Conservation (phyloP, 345 rosid genomes). For the Excoecaria agallocha region DNA sequence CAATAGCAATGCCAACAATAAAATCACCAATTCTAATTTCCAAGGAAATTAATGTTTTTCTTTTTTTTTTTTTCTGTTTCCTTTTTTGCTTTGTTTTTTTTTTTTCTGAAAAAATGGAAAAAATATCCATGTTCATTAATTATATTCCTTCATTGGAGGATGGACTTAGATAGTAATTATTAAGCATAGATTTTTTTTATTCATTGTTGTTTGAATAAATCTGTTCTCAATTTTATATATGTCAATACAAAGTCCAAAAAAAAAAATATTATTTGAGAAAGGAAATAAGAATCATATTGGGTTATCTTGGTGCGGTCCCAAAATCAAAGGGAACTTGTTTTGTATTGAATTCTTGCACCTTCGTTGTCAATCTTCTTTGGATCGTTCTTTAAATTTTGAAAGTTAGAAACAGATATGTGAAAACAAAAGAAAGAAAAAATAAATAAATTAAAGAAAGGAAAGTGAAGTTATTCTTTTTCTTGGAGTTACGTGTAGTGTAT, state of each 20-base stretch:
- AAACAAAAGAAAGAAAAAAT: not conserved
- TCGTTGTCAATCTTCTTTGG: not conserved
- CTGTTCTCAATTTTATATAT: slow-evolving; percentile 2
- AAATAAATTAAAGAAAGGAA: not conserved
- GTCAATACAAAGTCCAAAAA: slow-evolving; percentile 16
- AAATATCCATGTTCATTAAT: slow-evolving; percentile 5
- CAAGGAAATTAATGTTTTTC: slow-evolving; percentile 23
- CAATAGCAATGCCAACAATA: slow-evolving; percentile 31
- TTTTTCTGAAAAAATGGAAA: not conserved
- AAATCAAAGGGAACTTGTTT: not conserved
- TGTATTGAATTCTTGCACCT: not conserved
- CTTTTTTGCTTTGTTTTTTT: not conserved
- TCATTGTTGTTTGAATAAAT: slow-evolving; percentile 33
- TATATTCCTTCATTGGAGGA: not conserved
- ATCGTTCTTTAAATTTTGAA: slow-evolving; percentile 1
- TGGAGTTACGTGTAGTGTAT: slow-evolving; percentile 20
- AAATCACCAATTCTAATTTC: slow-evolving; percentile 33
- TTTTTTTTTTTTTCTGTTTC: not conserved
- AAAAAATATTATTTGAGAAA: not conserved
- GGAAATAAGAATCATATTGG: not conserved
- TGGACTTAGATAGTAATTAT: slow-evolving; percentile 11
- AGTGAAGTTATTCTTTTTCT: slow-evolving; percentile 8
- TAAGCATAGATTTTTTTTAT: slow-evolving; percentile 11
- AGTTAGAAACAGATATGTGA: not conserved
- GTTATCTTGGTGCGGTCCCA: not conserved